Evolutionary conservation across 192 early-diverging fungal genomes (phyloP), one percentile per base, ranked within the genome.

Genomic region (Umbelopsis ramanniana): DNA sequence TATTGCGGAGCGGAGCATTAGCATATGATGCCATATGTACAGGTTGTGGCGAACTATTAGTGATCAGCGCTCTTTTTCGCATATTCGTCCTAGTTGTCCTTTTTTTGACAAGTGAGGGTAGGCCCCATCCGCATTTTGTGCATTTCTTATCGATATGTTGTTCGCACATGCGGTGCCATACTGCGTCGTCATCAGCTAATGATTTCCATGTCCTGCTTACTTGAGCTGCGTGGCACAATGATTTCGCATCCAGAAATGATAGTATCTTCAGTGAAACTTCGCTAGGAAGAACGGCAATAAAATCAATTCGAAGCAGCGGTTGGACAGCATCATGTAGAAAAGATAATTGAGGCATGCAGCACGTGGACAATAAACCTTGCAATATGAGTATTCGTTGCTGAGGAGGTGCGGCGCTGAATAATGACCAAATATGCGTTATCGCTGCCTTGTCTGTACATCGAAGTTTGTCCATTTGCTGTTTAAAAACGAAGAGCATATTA

Each of bases 81-180:
- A 71, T 17, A 46, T 37, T 45, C 57, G 33, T 63, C 57, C 57
- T 63, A 6, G 67, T n/a, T 17, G 22, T 79, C 71, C 81, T 86
- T 74, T 85, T 89, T 76, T 86, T 86, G 67, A 93, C 88, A 29
- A 96, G 80, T 72, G 95, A 73, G n/a, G 97, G 97, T 43, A 98
- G 72, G 1, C 97, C 96, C 96, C 96, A 99, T 2, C 97, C 97
- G 79, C 97, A 99, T 72, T 92, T 97, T 72, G 86, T 88, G 74
- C 97, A 99, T 72, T 95, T 94, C 68, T 93, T 93, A 81, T 96
- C 94, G 68, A 98, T 99, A 76, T 99, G 97, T 79, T 98, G 96
- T 66, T 92, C 92, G 74, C 97, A 99, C 95, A 99, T 97, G 55
- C 94, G 84, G 74, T 97, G 93, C 97, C 97, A 99, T n/a, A 99